Evolutionary conservation across 306 rosid species (phyloP).

Genomic region (Gastrolobium villosum): DNA sequence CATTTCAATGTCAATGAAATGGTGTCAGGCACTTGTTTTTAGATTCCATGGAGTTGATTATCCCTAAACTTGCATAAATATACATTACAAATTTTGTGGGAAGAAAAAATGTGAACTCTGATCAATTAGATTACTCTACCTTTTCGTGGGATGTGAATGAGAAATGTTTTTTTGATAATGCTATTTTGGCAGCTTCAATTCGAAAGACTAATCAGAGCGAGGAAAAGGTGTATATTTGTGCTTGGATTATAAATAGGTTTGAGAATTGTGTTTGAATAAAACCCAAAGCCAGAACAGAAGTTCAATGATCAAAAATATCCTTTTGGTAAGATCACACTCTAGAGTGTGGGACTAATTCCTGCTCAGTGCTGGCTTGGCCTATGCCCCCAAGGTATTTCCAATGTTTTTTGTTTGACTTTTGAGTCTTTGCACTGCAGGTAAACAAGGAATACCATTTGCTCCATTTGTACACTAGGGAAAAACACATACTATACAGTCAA

Average conservation of each 20-base stretch:
- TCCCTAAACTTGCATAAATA: not conserved
- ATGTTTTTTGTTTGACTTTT: too few species aligned
- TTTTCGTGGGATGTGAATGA: not conserved
- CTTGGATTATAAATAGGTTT: not conserved
- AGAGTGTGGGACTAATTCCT: too few species aligned
- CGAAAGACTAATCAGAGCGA: not conserved
- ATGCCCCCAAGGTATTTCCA: too few species aligned
- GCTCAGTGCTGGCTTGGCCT: too few species aligned
- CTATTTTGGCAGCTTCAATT: not conserved
- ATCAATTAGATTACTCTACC: constrained; percentile 1
- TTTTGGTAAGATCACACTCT: too few species aligned
- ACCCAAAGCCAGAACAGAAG: not conserved
- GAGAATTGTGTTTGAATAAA: constrained; percentile 7
- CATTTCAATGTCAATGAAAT: constrained; percentile 34
- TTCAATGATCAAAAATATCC: not conserved
- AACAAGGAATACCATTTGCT: too few species aligned
- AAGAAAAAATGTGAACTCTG: not conserved
- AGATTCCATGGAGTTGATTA: not conserved
- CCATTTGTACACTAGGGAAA: too few species aligned
- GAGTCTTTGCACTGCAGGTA: too few species aligned
- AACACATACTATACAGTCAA: too few species aligned
- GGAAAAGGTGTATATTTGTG: not conserved
- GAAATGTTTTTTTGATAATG: not conserved
- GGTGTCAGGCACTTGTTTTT: not conserved
- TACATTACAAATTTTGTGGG: not conserved